phyloP scores from a whole-genome alignment of 1,139 yeast species.

The Taphrina sp. region DNA sequence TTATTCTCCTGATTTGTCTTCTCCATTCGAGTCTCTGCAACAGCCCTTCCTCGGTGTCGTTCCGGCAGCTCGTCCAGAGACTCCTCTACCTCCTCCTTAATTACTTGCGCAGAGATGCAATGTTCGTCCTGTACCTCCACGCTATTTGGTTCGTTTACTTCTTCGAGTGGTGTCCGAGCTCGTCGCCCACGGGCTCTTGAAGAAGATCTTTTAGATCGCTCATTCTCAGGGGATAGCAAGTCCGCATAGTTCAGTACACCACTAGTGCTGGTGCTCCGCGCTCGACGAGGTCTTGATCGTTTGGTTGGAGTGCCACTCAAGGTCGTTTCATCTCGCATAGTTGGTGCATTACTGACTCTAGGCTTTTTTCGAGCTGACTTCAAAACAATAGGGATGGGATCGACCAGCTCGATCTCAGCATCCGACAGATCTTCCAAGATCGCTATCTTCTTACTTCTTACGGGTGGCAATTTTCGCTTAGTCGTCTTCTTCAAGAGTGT shows the following conservation, averaged over 20 bases:
- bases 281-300: background rate
- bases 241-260: background rate
- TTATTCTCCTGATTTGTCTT: too few relatives aligned
- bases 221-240: background rate
- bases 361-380: slow-evolving; percentile 24
- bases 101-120: too few relatives aligned
- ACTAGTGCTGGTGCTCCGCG: slow-evolving; percentile 2
- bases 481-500: slow-evolving; percentile 7
- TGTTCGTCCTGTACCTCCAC: too few relatives aligned
- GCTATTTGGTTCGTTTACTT: background rate
- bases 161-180: slow-evolving; percentile 8
- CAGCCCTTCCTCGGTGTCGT: too few relatives aligned
- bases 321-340: background rate
- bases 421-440: slow-evolving; percentile 3
- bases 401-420: slow-evolving; percentile 2
- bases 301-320: background rate
- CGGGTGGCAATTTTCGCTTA: slow-evolving; percentile 4
- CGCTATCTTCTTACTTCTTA: background rate
- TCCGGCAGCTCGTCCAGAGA: too few relatives aligned
- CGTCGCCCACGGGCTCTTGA: slow-evolving; percentile 1
- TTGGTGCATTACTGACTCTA: slow-evolving; percentile 3
- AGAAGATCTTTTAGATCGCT: background rate
- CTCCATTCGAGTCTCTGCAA: too few relatives aligned
- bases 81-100: slow-evolving; percentile 15
- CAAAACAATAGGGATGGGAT: slow-evolving; percentile 19